A percentile compares a stretch with the other conserved stretches of the same genome.
These are phyloP conservation scores for Artemisia annua DNA, from an alignment of 129 eudicot genomes.

Conservation along the genomic window DNA sequence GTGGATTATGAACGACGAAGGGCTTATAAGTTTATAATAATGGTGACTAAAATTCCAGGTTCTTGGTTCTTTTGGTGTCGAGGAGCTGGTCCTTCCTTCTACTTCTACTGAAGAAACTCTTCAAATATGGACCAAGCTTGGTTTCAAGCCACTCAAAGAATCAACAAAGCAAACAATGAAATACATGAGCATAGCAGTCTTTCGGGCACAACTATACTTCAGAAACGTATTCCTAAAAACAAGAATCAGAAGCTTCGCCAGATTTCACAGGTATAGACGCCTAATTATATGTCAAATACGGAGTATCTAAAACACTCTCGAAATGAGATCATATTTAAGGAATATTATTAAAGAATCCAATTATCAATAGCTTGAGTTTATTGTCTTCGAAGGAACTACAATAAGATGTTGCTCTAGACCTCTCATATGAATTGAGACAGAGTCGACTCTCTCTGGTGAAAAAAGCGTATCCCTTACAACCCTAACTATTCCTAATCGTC, in stretches of 20 bases:
- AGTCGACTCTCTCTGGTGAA: too few relatives aligned
- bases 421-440: too few relatives aligned
- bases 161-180: conserved; percentile 25
- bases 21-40: neutral
- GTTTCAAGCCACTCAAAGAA: conserved; percentile 44
- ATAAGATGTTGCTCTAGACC: too few relatives aligned
- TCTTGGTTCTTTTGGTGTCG: conserved; percentile 39
- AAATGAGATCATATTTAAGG: neutral
- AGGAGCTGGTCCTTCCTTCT: conserved; percentile 47
- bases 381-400: neutral
- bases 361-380: neutral
- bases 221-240: conserved; percentile 33
- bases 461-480: too few relatives aligned
- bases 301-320: too few relatives aligned
- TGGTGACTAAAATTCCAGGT: conserved; percentile 26
- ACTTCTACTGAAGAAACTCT: conserved; percentile 30
- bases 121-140: conserved; percentile 42
- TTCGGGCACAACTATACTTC: conserved; percentile 39
- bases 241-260: too few relatives aligned
- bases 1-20: neutral
- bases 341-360: conserved; percentile 17
- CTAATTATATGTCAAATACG: too few relatives aligned
- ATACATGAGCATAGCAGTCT: conserved; percentile 28
- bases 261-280: too few relatives aligned
- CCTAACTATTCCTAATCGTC: too few relatives aligned